These are phyloP conservation scores for Penicillium herquei DNA, from an alignment of 495 filamentous ascomycete genomes.

Conservation along the genomic window DNA sequence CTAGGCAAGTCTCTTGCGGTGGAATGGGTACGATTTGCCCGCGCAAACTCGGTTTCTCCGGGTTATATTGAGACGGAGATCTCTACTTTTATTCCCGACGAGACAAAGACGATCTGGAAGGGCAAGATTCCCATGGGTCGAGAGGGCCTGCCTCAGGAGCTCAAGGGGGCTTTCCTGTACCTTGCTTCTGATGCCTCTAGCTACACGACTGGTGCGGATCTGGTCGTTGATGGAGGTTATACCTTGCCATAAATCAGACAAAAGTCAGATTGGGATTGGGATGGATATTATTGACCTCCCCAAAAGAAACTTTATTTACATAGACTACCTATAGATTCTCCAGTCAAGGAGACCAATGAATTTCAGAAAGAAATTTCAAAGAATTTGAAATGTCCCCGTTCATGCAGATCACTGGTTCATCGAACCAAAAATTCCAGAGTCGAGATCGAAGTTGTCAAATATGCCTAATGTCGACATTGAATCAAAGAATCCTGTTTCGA, in stretches of 20 bases:
- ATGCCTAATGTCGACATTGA: slow-evolving; percentile 1
- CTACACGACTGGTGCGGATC: slow-evolving; percentile 78
- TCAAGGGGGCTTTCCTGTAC: slow-evolving; percentile 90
- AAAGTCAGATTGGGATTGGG: not conserved
- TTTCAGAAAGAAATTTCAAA: too few relatives aligned
- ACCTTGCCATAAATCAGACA: slow-evolving; percentile 28
- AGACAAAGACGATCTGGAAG: slow-evolving; percentile 68
- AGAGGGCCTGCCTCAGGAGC: slow-evolving; percentile 57
- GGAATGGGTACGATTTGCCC: slow-evolving; percentile 84
- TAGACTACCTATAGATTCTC: not conserved
- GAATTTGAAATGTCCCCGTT: not conserved
- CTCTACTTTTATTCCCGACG: slow-evolving; percentile 66
- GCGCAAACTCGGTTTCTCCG: slow-evolving; percentile 79
- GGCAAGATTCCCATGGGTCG: slow-evolving; percentile 81
- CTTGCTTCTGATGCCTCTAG: slow-evolving; percentile 78
- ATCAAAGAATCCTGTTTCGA: not conserved
- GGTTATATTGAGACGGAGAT: slow-evolving; percentile 89
- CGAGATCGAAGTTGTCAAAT: slow-evolving; percentile 6
- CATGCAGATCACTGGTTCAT: not conserved
- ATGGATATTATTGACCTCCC: not conserved
- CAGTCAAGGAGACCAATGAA: not conserved
- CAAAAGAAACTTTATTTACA: not conserved
- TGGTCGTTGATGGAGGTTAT: slow-evolving; percentile 67
- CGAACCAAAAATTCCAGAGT: not conserved
- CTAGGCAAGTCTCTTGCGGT: slow-evolving; percentile 71